These are phyloP conservation scores for Tanacetum coccineum DNA, from an alignment of 129 eudicot species.

Conservation along the genomic window DNA sequence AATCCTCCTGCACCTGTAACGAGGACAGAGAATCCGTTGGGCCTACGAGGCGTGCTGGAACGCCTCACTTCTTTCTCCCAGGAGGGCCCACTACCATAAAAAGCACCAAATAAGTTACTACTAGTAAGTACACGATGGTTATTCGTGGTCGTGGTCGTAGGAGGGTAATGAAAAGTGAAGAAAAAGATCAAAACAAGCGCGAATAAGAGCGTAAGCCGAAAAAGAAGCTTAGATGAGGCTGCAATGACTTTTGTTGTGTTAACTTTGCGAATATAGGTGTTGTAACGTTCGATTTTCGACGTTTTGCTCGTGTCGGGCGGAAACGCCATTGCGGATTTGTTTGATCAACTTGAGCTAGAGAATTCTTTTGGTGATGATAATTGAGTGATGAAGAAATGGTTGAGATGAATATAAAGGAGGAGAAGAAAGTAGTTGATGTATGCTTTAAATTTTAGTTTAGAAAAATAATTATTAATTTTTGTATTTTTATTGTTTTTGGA, in stretches of 20 bases:
- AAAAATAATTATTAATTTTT: no score
- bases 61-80: slow-evolving; percentile 72
- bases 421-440: no score
- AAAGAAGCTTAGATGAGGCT: slow-evolving; percentile 80
- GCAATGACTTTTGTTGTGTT: slow-evolving; percentile 67
- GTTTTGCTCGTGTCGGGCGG: slow-evolving; percentile 63
- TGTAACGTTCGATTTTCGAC: slow-evolving; percentile 77
- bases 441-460: no score
- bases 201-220: slow-evolving; percentile 64
- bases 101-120: slow-evolving; percentile 38
- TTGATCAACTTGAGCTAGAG: not conserved
- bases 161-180: slow-evolving; percentile 77
- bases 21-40: slow-evolving; percentile 50
- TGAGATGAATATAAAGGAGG: no score
- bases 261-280: slow-evolving; percentile 66
- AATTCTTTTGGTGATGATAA: no score
- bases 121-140: slow-evolving; percentile 40
- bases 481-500: no score
- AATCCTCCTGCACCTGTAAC: slow-evolving; percentile 84
- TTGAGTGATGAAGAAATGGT: no score
- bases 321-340: slow-evolving; percentile 32
- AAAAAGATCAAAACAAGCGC: slow-evolving; percentile 57
- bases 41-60: slow-evolving; percentile 52
- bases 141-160: not conserved
- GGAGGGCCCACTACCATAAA: slow-evolving; percentile 52